Evolutionary conservation across 805 yeast species (phyloP).

Genomic region (Candida dajiaensis): DNA sequence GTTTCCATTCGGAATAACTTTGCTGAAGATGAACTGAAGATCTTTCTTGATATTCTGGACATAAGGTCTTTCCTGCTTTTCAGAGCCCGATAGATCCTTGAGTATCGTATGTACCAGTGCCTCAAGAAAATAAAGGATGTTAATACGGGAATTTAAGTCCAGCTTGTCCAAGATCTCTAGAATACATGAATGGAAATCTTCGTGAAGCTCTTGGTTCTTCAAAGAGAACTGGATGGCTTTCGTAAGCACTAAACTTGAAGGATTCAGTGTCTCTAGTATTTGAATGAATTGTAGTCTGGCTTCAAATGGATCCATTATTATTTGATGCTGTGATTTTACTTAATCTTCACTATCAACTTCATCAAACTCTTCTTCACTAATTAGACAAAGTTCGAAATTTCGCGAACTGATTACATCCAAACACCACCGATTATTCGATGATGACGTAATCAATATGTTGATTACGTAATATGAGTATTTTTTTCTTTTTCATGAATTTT

Average conservation of each 20-base stretch:
- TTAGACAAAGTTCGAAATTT: too few species aligned
- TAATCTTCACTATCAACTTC: neutral
- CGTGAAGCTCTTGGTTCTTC: slow-evolving; percentile 52
- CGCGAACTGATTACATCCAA: neutral
- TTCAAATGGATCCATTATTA: slow-evolving; percentile 79
- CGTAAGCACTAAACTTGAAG: slow-evolving; percentile 46
- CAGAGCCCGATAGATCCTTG: neutral
- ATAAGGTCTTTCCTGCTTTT: slow-evolving; percentile 15
- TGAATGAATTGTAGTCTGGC: slow-evolving; percentile 72
- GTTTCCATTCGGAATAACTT: slow-evolving; percentile 30
- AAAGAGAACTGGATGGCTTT: slow-evolving; percentile 36
- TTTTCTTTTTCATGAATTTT: slow-evolving; percentile 2
- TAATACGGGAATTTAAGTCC: slow-evolving; percentile 58
- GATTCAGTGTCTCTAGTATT: slow-evolving; percentile 57
- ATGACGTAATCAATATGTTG: neutral
- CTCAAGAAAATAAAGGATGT: slow-evolving; percentile 65
- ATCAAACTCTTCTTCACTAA: too few species aligned
- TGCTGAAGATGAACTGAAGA: slow-evolving; percentile 27
- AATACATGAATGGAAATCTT: slow-evolving; percentile 63
- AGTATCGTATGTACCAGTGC: slow-evolving; percentile 40
- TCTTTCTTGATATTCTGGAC: slow-evolving; percentile 26
- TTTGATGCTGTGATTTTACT: neutral
- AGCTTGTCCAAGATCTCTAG: slow-evolving; percentile 49
- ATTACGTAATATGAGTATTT: neutral
- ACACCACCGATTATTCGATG: neutral